Conservation (phyloP, 768 basidiomycete genomes). For the Solioccasus polychromus region DNA sequence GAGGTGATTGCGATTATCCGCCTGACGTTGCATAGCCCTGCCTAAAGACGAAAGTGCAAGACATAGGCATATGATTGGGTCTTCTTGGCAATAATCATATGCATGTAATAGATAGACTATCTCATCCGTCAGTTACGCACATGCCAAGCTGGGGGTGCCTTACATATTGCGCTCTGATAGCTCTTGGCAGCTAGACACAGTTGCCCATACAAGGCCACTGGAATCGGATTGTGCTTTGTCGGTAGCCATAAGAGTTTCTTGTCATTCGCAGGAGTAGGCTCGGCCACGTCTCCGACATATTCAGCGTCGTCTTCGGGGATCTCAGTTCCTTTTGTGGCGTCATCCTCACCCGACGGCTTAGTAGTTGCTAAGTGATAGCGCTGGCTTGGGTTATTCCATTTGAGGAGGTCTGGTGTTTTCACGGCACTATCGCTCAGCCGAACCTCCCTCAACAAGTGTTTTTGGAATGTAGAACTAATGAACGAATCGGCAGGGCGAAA, state of each 20-base stretch:
- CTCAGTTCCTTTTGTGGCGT: slow-evolving; percentile 13
- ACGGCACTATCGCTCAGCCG: slow-evolving; percentile 64
- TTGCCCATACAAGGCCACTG: slow-evolving; percentile 76
- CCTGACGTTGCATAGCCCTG: slow-evolving; percentile 87
- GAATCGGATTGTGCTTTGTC: slow-evolving; percentile 67
- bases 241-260: slow-evolving; percentile 43
- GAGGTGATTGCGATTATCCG: slow-evolving; percentile 89
- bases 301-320: slow-evolving; percentile 35
- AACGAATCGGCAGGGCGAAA: slow-evolving; percentile 70
- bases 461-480: slow-evolving; percentile 75
- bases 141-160: slow-evolving; percentile 27
- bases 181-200: slow-evolving; percentile 81
- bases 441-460: slow-evolving; percentile 80
- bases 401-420: slow-evolving; percentile 55
- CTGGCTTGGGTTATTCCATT: slow-evolving; percentile 59
- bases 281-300: slow-evolving; percentile 21
- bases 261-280: slow-evolving; percentile 14
- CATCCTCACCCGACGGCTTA: slow-evolving; percentile 21
- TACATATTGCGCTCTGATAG: slow-evolving; percentile 89
- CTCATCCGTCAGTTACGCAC: background rate
- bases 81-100: slow-evolving; percentile 77
- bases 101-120: slow-evolving; percentile 88
- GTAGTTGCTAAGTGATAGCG: slow-evolving; percentile 48
- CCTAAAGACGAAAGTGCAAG: slow-evolving; percentile 85
- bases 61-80: slow-evolving; percentile 82